Evolutionary conservation across 176 grass and related monocot genomes (phyloP).

Genomic region (Alloteropsis semialata): DNA sequence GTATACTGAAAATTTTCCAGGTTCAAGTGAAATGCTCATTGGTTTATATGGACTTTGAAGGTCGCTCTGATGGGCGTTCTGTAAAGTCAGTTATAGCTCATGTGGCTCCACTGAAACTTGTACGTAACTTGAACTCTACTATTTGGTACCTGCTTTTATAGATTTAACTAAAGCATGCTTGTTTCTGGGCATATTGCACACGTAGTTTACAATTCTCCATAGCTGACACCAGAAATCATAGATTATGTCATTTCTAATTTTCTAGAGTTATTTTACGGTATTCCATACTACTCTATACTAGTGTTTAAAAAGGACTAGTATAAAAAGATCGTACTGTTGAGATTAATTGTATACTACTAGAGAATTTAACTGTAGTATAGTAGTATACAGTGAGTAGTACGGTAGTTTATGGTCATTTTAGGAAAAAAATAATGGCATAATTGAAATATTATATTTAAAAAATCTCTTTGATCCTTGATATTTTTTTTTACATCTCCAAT

Average conservation of each 20-base stretch:
- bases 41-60: conserved; percentile 98
- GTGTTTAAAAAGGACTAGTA: too few relatives aligned
- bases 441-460: too few relatives aligned
- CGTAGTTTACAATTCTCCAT: conserved; percentile 9
- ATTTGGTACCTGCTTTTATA: conserved; percentile 13
- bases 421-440: too few relatives aligned
- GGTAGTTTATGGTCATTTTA: too few relatives aligned
- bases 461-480: too few relatives aligned
- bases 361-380: too few relatives aligned
- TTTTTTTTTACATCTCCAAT: too few relatives aligned
- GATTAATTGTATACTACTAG: too few relatives aligned
- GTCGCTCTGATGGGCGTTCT: conserved; percentile 90
- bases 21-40: conserved; percentile 95
- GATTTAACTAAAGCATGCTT: conserved; percentile 20
- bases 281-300: too few relatives aligned
- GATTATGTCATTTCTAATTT: conserved; percentile 25
- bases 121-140: conserved; percentile 33
- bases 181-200: not conserved
- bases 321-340: too few relatives aligned
- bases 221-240: not conserved
- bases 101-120: conserved; percentile 93
- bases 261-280: too few relatives aligned
- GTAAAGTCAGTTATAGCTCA: conserved; percentile 92
- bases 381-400: too few relatives aligned
- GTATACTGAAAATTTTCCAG: conserved; percentile 42